Percentiles rank a stretch among this genome's conserved stretches.
Conservation (phyloP, 2,329 filamentous ascomycete genomes). For the Colletotrichum tropicicola region DNA sequence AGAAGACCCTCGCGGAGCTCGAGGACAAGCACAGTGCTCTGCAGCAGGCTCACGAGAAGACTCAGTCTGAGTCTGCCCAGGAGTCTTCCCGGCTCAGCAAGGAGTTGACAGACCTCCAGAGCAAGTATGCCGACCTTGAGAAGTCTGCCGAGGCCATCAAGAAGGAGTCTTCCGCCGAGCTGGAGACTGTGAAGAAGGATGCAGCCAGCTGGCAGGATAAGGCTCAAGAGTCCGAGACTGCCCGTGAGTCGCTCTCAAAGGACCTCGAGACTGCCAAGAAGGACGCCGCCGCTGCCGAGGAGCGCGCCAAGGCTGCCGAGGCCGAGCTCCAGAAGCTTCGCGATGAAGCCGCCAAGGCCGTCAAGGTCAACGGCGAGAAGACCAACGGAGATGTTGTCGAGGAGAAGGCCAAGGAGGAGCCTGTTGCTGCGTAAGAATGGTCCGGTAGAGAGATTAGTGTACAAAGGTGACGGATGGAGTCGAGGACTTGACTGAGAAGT, state of each 20-base stretch:
- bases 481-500: not conserved
- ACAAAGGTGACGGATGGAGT: constrained; percentile 6
- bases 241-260: constrained; percentile 8
- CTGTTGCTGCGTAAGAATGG: constrained; percentile 16
- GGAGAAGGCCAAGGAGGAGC: constrained; percentile 31
- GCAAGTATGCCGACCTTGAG: constrained; percentile 18
- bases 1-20: constrained; percentile 31
- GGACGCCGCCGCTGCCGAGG: constrained; percentile 32
- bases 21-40: constrained; percentile 22
- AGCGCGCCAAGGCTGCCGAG: constrained; percentile 28
- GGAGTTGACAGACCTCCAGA: constrained; percentile 15
- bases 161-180: not conserved
- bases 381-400: constrained; percentile 40
- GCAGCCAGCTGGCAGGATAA: constrained; percentile 17
- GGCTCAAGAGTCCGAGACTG: constrained; percentile 7
- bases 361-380: constrained; percentile 47
- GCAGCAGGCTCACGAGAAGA: constrained; percentile 32
- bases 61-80: constrained; percentile 27
- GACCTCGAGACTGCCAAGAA: constrained; percentile 37
- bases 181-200: constrained; percentile 26
- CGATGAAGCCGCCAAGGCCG: constrained; percentile 43
- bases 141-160: constrained; percentile 19
- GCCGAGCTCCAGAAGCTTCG: constrained; percentile 39
- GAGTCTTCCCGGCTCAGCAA: constrained; percentile 17
- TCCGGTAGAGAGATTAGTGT: constrained; percentile 3